A percentile compares a stretch with the other conserved stretches of the same genome.
Evolutionary conservation across 2,329 filamentous ascomycete genomes (phyloP).

Genomic region (Pseudocercospora fijiensis): DNA sequence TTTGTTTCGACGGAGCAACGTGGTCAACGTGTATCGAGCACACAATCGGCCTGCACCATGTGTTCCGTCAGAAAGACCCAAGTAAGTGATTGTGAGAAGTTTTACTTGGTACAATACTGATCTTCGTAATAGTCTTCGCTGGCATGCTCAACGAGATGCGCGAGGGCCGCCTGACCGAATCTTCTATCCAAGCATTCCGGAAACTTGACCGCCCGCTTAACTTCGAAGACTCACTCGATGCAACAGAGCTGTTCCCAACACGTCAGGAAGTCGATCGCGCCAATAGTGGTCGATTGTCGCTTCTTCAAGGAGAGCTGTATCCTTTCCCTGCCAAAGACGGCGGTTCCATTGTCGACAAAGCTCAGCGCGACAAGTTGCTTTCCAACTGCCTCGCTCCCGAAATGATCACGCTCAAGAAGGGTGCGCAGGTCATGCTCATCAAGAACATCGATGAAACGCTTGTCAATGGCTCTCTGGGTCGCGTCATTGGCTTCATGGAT

Average conservation of each 20-base stretch:
- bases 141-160: constrained; percentile 98
- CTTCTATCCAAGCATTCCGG: constrained; percentile 75
- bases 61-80: constrained; percentile 91
- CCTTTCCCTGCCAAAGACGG: constrained; percentile 61
- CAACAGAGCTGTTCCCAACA: constrained; percentile 92
- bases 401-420: constrained; percentile 76
- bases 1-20: constrained; percentile 87
- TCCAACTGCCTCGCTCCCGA: constrained; percentile 92
- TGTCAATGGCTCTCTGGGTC: constrained; percentile 91
- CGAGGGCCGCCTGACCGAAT: constrained; percentile 73
- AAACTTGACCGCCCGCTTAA: constrained; percentile 67
- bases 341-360: constrained; percentile 51
- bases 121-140: constrained; percentile 65
- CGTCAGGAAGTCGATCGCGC: constrained; percentile 84
- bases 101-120: constrained; percentile 28
- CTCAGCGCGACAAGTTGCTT: constrained; percentile 72
- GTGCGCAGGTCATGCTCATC: constrained; percentile 98
- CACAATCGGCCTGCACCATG: constrained; percentile 90
- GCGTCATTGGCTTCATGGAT: constrained; percentile 77
- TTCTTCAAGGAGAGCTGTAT: constrained; percentile 66
- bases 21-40: constrained; percentile 94
- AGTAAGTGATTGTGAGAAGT: constrained; percentile 44
- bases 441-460: constrained; percentile 95
- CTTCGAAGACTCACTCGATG: constrained; percentile 72
- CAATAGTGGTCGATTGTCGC: constrained; percentile 71